Percentiles rank a stretch among this genome's conserved stretches.
Evolutionary conservation across 2,329 filamentous ascomycete genomes (phyloP).

Genomic region (Alternaria sp.): DNA sequence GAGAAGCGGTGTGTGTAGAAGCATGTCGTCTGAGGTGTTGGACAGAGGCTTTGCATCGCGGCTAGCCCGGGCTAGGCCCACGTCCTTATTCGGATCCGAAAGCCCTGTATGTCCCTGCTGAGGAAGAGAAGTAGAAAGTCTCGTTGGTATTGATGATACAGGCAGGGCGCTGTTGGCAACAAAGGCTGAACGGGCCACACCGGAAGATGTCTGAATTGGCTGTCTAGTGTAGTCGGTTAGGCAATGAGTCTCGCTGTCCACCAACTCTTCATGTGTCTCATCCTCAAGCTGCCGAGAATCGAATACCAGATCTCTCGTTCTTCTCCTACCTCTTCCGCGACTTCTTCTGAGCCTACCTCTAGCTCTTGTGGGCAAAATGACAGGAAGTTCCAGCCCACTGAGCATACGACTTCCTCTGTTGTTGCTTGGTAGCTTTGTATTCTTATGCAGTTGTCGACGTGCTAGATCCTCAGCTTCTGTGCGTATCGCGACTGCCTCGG

Average conservation of each 20-base stretch:
- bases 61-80: background rate
- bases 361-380: constrained; percentile 15
- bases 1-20: background rate
- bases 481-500: constrained; percentile 29
- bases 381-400: constrained; percentile 16
- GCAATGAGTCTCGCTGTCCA: constrained; percentile 11
- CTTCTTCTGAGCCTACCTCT: constrained; percentile 20
- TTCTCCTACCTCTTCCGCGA: constrained; percentile 24
- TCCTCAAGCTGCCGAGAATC: constrained; percentile 5
- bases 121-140: constrained; percentile 5
- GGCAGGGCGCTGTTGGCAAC: constrained; percentile 45
- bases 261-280: constrained; percentile 3
- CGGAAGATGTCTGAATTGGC: constrained; percentile 27
- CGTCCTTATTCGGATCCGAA: constrained; percentile 12
- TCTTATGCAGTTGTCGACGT: constrained; percentile 32
- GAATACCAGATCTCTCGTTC: background rate
- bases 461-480: constrained; percentile 34
- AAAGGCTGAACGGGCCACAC: constrained; percentile 40
- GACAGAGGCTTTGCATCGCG: constrained; percentile 21
- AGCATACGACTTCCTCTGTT: constrained; percentile 24
- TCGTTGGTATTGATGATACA: constrained; percentile 24
- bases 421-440: constrained; percentile 25
- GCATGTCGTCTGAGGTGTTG: background rate
- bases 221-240: constrained; percentile 25
- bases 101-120: constrained; percentile 13